A percentile compares a stretch with the other conserved stretches of the same genome.
Evolutionary conservation across 1,284 basidiomycete genomes (phyloP).

Genomic region (Phellopilus nigrolimitatus): DNA sequence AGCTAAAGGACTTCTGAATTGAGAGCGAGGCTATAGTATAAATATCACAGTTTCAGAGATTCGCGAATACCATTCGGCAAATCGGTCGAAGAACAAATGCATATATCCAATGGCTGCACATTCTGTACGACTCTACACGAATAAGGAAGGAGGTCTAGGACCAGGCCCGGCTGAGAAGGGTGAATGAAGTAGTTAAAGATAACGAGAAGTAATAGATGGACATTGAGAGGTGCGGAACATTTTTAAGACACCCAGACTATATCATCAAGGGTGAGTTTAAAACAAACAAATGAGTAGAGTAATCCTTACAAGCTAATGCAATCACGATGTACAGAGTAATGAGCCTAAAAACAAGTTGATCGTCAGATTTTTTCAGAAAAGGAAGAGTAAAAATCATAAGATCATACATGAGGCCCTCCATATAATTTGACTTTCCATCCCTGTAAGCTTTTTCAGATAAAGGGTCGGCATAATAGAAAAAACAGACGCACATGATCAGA

Average conservation of each 20-base stretch:
- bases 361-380: neutral
- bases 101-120: too few species aligned
- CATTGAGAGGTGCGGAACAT: neutral
- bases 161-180: too few species aligned
- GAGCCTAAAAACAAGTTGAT: slow-evolving; percentile 30
- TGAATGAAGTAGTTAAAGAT: too few species aligned
- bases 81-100: too few species aligned
- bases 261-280: neutral
- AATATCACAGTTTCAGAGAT: too few species aligned
- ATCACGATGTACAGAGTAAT: slow-evolving; percentile 48
- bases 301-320: slow-evolving; percentile 32
- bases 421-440: slow-evolving; percentile 82
- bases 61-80: too few species aligned
- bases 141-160: too few species aligned
- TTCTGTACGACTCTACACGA: too few species aligned
- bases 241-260: slow-evolving; percentile 20
- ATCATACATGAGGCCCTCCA: slow-evolving; percentile 74
- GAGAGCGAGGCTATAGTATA: too few species aligned
- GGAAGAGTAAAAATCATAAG: neutral
- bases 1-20: too few species aligned
- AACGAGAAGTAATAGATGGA: too few species aligned
- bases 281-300: neutral
- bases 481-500: slow-evolving; percentile 60
- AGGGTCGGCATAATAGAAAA: neutral
- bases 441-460: slow-evolving; percentile 29